Evolutionary conservation across 306 rosid species (phyloP), one percentile per base, ranked within the genome.

Genomic region (Dryas octopetala): DNA sequence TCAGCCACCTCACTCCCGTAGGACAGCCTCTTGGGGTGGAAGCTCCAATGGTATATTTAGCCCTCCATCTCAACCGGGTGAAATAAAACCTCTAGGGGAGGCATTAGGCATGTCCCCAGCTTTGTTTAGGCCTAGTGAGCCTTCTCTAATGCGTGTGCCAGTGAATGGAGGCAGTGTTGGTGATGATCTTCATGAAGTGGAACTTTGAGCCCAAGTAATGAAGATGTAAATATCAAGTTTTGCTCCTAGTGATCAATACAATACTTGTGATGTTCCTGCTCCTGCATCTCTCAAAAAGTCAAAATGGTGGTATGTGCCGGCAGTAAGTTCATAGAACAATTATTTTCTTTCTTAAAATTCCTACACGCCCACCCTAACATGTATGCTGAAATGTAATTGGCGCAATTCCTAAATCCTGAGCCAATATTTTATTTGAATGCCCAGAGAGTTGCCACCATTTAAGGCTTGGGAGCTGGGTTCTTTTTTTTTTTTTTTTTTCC

Each of bases 1-100:
- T 32, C 38, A 32, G 38, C 38, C 88, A 72, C 6, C 91, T 16
- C 81, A 76, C 73, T 75, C 97, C 8, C 89, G 98, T 41, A 79
- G 97, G 78, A 73, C 91, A 17, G 98, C 91, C 51, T 93, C 98
- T 12, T 93, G 98, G 98, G 80, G 91, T 76, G 93, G 89, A 76
- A 85, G 88, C 81, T 65, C 84, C 59, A 85, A 49, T 71, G 89
- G 77, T 81, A 63, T 87, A 38, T 73, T 79, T 66, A 88, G 84
- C 81, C 88, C 83, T 80, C 84, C 81, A 8, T 32, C 38, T 32
- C 78, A 71, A 12, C 17, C 3, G 43, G 81, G 80, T 28, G 89
- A 88, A 48, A 60, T 41, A 53, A 79, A 45, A 78, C 82, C 91
- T 78, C 44, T 78, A 53, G 88, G 91, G 79, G 89, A 77, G 53